Percentiles rank a stretch among this genome's conserved stretches.
These are phyloP conservation scores for Primulina eburnea DNA, from an alignment of 257 asterid genomes.

Conservation along the genomic window DNA sequence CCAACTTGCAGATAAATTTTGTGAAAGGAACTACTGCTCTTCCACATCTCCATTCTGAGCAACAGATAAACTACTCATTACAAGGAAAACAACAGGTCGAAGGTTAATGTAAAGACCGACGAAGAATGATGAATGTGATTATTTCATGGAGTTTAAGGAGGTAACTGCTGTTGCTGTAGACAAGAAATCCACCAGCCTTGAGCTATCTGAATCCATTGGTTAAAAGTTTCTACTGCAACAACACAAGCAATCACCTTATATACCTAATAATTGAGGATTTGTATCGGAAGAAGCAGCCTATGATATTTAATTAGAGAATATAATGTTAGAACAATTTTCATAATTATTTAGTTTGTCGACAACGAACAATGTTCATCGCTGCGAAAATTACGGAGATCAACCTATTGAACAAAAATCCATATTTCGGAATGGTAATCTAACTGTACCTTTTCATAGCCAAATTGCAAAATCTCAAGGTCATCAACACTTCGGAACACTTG, in stretches of 20 bases:
- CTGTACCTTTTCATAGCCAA: too few relatives aligned
- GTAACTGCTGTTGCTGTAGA: constrained; percentile 97
- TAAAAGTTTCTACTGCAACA: constrained; percentile 71
- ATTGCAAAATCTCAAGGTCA: too few relatives aligned
- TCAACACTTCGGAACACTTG: too few relatives aligned
- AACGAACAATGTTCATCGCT: too few relatives aligned
- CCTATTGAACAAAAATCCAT: too few relatives aligned
- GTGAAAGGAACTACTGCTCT: constrained; percentile 71
- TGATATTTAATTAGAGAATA: constrained; percentile 8
- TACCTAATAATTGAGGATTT: neutral
- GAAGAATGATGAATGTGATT: neutral
- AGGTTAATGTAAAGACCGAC: constrained; percentile 8
- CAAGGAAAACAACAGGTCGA: constrained; percentile 11
- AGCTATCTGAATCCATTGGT: constrained; percentile 80
- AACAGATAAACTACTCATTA: constrained; percentile 60
- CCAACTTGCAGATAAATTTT: constrained; percentile 61
- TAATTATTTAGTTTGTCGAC: too few relatives aligned
- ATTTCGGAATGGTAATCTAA: too few relatives aligned
- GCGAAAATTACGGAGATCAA: too few relatives aligned
- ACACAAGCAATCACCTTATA: constrained; percentile 3
- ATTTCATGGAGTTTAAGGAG: constrained; percentile 15
- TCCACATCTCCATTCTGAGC: constrained; percentile 92
- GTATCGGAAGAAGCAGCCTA: neutral
- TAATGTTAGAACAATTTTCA: too few relatives aligned
- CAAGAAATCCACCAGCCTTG: constrained; percentile 78